Evolutionary conservation across 306 rosid genomes (phyloP).

Genomic region (Alnus glutinosa): DNA sequence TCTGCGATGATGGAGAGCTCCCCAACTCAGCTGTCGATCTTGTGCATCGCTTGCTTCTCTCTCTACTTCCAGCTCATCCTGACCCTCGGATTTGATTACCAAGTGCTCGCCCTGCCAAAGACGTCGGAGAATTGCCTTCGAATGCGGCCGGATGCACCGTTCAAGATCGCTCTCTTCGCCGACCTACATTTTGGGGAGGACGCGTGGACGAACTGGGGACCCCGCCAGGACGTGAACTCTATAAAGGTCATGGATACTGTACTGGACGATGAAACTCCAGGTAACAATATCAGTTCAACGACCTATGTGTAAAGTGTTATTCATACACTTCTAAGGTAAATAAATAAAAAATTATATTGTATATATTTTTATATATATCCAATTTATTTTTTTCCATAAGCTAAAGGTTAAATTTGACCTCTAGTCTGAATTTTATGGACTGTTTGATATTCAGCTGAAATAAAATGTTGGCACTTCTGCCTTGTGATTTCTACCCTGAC

Average conservation of each 20-base stretch:
- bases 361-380: too few relatives aligned
- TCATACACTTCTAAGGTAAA: background rate
- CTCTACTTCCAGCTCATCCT: slow-evolving; percentile 14
- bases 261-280: slow-evolving; percentile 59
- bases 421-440: background rate
- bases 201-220: slow-evolving; percentile 71
- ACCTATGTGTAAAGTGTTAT: background rate
- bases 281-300: slow-evolving; percentile 23
- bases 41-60: slow-evolving; percentile 6
- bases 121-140: slow-evolving; percentile 28
- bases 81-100: slow-evolving; percentile 31
- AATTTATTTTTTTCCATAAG: too few relatives aligned
- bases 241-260: slow-evolving; percentile 50
- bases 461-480: too few relatives aligned
- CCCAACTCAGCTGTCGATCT: background rate
- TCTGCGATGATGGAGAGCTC: slow-evolving; percentile 7
- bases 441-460: background rate
- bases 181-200: slow-evolving; percentile 85
- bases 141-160: slow-evolving; percentile 35
- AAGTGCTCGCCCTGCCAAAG: background rate
- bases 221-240: slow-evolving; percentile 66
- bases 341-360: too few relatives aligned
- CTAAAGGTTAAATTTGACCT: background rate
- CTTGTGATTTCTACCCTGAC: too few relatives aligned
- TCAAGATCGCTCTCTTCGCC: slow-evolving; percentile 65